Conservation (phyloP, 441 rosid species). For the Codiaeum variegatum region DNA sequence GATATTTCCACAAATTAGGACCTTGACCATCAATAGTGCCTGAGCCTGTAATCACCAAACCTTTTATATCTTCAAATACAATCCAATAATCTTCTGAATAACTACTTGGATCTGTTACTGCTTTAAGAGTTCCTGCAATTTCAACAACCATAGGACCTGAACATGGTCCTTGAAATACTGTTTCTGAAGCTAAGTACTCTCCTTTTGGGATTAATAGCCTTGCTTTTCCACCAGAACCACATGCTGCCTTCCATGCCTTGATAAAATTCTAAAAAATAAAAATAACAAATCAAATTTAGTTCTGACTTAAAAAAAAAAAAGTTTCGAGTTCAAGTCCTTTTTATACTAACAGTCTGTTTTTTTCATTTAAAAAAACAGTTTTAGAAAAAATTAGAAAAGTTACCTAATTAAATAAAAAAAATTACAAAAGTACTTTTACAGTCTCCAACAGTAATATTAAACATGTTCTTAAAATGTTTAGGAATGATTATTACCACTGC, state of each 20-base stretch:
- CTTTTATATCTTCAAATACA: slow-evolving; percentile 35
- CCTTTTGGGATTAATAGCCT: slow-evolving; percentile 46
- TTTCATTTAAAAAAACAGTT: too few species aligned
- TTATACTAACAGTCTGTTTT: too few species aligned
- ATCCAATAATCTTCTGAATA: slow-evolving; percentile 43
- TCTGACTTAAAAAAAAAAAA: too few species aligned
- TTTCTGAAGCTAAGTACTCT: slow-evolving; percentile 33
- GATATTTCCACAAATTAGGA: slow-evolving; percentile 36
- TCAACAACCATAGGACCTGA: slow-evolving; percentile 33
- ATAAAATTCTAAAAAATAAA: slow-evolving; percentile 31
- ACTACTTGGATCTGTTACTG: slow-evolving; percentile 29
- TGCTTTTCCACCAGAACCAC: slow-evolving; percentile 32
- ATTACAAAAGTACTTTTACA: neutral
- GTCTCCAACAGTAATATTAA: too few species aligned
- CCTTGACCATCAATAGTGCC: slow-evolving; percentile 65
- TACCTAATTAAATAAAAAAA: too few species aligned
- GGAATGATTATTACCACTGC: too few species aligned
- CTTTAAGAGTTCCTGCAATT: slow-evolving; percentile 38
- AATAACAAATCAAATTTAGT: neutral
- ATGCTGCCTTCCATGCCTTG: slow-evolving; percentile 44
- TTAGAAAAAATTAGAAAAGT: too few species aligned
- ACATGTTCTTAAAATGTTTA: too few species aligned
- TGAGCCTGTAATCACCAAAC: slow-evolving; percentile 37
- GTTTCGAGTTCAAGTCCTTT: too few species aligned
- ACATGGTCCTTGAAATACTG: slow-evolving; percentile 55